Base-by-base conservation (phyloP, 345 rosid genomes). In the Eucalyptus curtisii region DNA sequence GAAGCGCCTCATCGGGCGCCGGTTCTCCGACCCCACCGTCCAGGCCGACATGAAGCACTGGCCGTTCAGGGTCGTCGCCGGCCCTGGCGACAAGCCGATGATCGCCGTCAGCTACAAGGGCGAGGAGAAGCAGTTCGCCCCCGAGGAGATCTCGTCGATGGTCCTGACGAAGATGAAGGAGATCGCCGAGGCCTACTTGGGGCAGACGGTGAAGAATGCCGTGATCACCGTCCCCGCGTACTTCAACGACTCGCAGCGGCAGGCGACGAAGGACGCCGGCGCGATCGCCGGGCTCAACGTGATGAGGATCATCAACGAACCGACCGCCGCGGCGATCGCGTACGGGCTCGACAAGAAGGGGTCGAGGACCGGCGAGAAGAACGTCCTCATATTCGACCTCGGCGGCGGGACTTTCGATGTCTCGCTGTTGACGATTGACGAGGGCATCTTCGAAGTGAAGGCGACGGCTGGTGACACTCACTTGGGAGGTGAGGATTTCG, bases 401-500 rank as follows among this genome's bases (percentile, higher is more conserved):
- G 89, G 89, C 13, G 91, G 91, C 33, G 91, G 91, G 10, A 90
- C 91, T 59, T 91, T 89, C 44, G 92, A 91, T 81, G 92, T 88
- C 49, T 88, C 90, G 80, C 37, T 89, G 25, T 16, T 89, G 37
- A 89, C 88, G 6, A 91, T 91, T 11, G 90, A 91, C 52, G 92
- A 91, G 76, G 92, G 91, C 2, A 87, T 91, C 45, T 91, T 91
- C 44, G 90, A 89, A 86, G 92, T 91, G 40, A 89, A 91, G 85
- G 88, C 91, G 13, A 91, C 92, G 24, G 92, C 92, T 9, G 92
- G 92, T 6, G 92, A 91, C 81, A 91, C 91, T 17, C 92, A 91
- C 20, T 52, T 91, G 5, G 91, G 91, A 48, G 89, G 91, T 0
- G 91, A 90, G 61, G 91, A 88, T 86, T 90, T 90, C 33, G 79